Evolutionary conservation across 495 filamentous ascomycete genomes (phyloP).

Genomic region (Baudoinia panamericana): DNA sequence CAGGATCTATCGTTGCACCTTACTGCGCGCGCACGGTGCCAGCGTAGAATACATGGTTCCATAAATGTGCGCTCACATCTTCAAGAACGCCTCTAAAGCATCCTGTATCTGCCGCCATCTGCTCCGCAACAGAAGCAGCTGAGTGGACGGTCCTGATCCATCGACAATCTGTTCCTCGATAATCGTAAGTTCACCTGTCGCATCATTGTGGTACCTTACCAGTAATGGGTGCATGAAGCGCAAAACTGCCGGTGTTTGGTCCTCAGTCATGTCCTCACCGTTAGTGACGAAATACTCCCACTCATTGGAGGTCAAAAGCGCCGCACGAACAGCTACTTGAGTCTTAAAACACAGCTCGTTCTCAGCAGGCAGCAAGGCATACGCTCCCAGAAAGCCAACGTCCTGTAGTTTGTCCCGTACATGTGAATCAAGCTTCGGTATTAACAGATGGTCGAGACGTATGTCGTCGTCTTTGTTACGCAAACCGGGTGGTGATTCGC

Average conservation of each 20-base stretch:
- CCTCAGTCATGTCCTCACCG: slow-evolving; percentile 13
- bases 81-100: background rate
- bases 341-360: slow-evolving; percentile 18
- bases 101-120: slow-evolving; percentile 5
- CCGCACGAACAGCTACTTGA: slow-evolving; percentile 17
- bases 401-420: slow-evolving; percentile 9
- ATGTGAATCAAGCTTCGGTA: slow-evolving; percentile 1
- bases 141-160: no score
- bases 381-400: slow-evolving; percentile 14
- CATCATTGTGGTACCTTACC: background rate
- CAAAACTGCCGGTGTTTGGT: slow-evolving; percentile 6
- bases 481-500: background rate
- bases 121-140: background rate
- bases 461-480: slow-evolving; percentile 9
- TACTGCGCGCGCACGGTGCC: no score
- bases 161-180: no score
- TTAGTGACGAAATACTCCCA: slow-evolving; percentile 19
- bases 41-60: background rate
- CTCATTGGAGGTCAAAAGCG: slow-evolving; percentile 16
- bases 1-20: no score
- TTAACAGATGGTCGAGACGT: slow-evolving; percentile 6
- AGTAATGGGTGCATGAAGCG: slow-evolving; percentile 1
- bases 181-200: background rate
- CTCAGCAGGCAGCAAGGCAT: slow-evolving; percentile 7
- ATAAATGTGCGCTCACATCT: background rate